Evolutionary conservation across 2,329 filamentous ascomycete genomes (phyloP).

Genomic region (Penicillium sp.): DNA sequence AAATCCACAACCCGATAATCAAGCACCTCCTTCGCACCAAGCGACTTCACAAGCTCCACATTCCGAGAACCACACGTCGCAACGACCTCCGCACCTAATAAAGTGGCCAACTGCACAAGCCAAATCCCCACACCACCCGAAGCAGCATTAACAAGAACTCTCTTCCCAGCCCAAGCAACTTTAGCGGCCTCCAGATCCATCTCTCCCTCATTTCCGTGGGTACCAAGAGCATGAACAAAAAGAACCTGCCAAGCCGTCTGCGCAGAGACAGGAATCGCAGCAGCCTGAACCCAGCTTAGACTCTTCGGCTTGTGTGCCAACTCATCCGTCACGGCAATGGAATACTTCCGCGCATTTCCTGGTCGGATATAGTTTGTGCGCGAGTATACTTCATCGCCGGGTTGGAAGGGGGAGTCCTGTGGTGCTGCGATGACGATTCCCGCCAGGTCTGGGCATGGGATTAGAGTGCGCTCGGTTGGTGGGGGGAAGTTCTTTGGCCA

Average conservation of each 20-base stretch:
- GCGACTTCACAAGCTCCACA: conserved; percentile 38
- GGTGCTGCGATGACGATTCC: conserved; percentile 42
- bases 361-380: conserved; percentile 38
- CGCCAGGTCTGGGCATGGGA: conserved; percentile 47
- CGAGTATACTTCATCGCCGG: conserved; percentile 42
- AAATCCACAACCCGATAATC: conserved; percentile 35
- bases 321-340: conserved; percentile 36
- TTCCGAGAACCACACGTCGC: conserved; percentile 43
- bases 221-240: conserved; percentile 39
- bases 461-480: conserved; percentile 25
- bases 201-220: conserved; percentile 19
- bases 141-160: conserved; percentile 48
- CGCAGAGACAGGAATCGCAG: conserved; percentile 42
- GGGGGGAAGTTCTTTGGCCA: conserved; percentile 41
- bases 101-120: conserved; percentile 38
- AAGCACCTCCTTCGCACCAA: conserved; percentile 46
- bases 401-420: conserved; percentile 33
- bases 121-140: conserved; percentile 49
- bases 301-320: conserved; percentile 38
- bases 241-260: conserved; percentile 48
- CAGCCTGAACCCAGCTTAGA: conserved; percentile 39
- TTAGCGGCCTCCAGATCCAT: not conserved
- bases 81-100: conserved; percentile 39
- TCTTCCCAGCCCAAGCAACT: conserved; percentile 31
- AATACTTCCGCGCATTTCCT: conserved; percentile 42